Conservation (phyloP, 768 basidiomycete species). For the Mycena galericulata region DNA sequence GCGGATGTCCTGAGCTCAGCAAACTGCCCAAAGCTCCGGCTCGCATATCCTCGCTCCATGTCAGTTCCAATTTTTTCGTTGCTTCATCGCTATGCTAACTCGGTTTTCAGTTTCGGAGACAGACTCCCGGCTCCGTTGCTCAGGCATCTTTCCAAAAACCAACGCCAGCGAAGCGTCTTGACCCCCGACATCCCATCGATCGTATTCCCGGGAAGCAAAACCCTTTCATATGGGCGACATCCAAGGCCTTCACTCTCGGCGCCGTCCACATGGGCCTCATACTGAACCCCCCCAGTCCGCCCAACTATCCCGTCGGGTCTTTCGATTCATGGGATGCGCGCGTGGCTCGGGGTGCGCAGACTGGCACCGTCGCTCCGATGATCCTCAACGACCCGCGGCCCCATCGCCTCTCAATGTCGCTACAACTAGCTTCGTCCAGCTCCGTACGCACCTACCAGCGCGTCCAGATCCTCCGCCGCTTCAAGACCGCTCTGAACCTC, state of each 20-base stretch:
- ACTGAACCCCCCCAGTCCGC: neutral
- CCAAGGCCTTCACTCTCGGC: slow-evolving; percentile 9
- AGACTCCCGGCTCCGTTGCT: slow-evolving; percentile 52
- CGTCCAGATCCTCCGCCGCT: slow-evolving; percentile 42
- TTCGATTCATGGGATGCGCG: slow-evolving; percentile 18
- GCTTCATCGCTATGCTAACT: no score
- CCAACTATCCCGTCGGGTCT: neutral
- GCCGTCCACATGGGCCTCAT: slow-evolving; percentile 15
- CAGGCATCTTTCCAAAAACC: slow-evolving; percentile 31
- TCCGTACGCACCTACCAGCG: slow-evolving; percentile 44
- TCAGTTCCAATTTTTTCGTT: no score
- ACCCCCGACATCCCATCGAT: slow-evolving; percentile 45
- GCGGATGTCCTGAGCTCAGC: slow-evolving; percentile 46
- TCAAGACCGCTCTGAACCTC: slow-evolving; percentile 55
- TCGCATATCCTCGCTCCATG: slow-evolving; percentile 50
- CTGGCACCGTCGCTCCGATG: slow-evolving; percentile 30
- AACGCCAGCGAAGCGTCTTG: slow-evolving; percentile 33
- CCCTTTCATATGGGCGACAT: neutral
- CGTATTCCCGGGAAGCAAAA: neutral
- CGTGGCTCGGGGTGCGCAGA: slow-evolving; percentile 4
- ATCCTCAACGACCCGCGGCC: slow-evolving; percentile 35
- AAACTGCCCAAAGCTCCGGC: slow-evolving; percentile 46
- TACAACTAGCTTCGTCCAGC: slow-evolving; percentile 49
- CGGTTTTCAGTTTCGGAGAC: slow-evolving; percentile 59
- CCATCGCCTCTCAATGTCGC: slow-evolving; percentile 51